phyloP scores from a whole-genome alignment of 495 filamentous ascomycete genomes.

The Tuber borchii region DNA sequence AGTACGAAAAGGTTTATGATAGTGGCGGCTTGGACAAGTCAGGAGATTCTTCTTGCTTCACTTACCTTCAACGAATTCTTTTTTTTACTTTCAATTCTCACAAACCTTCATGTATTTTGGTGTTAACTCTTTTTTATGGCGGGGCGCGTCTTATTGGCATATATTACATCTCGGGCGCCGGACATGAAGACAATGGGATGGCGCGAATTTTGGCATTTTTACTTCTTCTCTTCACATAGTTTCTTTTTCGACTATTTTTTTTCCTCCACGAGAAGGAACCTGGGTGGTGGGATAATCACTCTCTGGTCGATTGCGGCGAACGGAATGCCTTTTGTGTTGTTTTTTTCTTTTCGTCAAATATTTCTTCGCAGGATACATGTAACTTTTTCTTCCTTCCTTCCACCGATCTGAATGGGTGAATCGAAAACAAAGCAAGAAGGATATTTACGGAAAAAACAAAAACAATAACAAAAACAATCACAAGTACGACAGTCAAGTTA shows the following conservation, averaged over 20 bases:
- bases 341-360: neutral
- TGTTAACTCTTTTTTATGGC: constrained; percentile 23
- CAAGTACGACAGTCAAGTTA: neutral
- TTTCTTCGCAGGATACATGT: neutral
- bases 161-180: constrained; percentile 33
- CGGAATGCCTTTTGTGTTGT: neutral
- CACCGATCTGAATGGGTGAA: neutral
- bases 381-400: neutral
- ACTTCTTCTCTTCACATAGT: constrained; percentile 17
- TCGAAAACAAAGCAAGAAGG: neutral
- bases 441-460: neutral
- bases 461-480: neutral
- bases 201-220: constrained; percentile 30
- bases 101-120: constrained; percentile 28
- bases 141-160: constrained; percentile 32
- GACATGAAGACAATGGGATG: constrained; percentile 28
- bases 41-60: constrained; percentile 11
- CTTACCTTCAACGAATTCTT: constrained; percentile 27
- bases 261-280: constrained; percentile 25
- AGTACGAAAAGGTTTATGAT: constrained; percentile 12
- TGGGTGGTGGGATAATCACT: constrained; percentile 22
- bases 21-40: constrained; percentile 16
- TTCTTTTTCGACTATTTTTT: constrained; percentile 19
- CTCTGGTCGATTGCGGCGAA: neutral
- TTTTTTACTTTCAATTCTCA: constrained; percentile 18